Base-by-base conservation (phyloP, 129 eudicot genomes). In the Centaurea solstitialis region DNA sequence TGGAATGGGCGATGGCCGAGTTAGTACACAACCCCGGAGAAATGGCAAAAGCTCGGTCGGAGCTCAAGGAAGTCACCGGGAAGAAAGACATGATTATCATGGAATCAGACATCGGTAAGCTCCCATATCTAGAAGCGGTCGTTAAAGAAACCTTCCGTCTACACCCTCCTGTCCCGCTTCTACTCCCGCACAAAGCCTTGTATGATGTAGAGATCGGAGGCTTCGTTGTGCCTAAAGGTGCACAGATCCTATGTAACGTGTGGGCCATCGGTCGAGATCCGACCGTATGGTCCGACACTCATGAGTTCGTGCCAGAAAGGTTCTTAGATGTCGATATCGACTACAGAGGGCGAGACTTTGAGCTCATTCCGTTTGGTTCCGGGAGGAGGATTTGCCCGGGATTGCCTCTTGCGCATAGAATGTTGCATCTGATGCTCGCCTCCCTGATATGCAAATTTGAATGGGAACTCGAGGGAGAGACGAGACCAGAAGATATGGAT, bases 111-210 rank as follows among this genome's bases (percentile, higher is more conserved):
- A 81, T 86, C 70, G 38, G 81, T 9, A 26, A 45, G 9, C 80
- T 86, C 26, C 88, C 88, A 5, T 89, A 87, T 80, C 75, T 89
- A 22, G 86, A 80, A 69, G 90, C 87, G 0, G 62, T 89, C 9
- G 69, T 87, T 7, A 89, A 89, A 65, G 93, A 89, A 77, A 89
- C 89, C 18, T 82, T 89, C 26, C 79, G 93, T 35, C 74, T 89
- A 4, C 93, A 89, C 59, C 93, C 93, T 7, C 77, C 82, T 0
- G 90, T 67, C 28, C 86, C 93, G 4, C 74, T 89, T 9, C 80
- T 89, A 64, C 6, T 50, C 61, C 61, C 61, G 5, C 61, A 68
- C 22, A 78, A 62, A 43, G 73, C 82, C 12, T 74, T 68, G 35
- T 13, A 67, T 0, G 64, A 82, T 9, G 85, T 82, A 4, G 72